Percentiles rank a stretch among this genome's conserved stretches.
Evolutionary conservation across 2,329 filamentous ascomycete species (phyloP).

Genomic region (Eutypa lata): DNA sequence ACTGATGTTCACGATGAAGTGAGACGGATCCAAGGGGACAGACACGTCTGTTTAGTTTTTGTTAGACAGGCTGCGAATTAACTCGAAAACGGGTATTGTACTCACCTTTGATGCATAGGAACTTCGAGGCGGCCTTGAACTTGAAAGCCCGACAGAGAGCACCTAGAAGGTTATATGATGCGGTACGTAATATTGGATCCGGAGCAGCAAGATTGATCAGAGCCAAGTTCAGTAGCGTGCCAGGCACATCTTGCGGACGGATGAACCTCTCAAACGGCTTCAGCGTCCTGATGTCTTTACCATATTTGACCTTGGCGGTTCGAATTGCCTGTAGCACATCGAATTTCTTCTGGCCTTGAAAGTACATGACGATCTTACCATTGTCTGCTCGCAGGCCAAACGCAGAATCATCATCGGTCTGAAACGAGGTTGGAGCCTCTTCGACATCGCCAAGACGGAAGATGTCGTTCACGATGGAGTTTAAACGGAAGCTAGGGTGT

Average conservation of each 20-base stretch:
- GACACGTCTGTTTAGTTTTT: conserved; percentile 49
- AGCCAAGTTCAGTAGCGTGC: conserved; percentile 65
- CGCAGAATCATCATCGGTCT: conserved; percentile 63
- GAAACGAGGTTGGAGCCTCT: conserved; percentile 61
- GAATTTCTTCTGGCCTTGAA: conserved; percentile 61
- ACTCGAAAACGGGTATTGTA: neutral
- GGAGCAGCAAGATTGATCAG: conserved; percentile 63
- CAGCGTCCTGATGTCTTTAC: conserved; percentile 58
- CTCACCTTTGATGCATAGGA: conserved; percentile 60
- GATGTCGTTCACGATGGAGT: conserved; percentile 66
- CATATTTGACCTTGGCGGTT: conserved; percentile 60
- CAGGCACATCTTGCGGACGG: conserved; percentile 67
- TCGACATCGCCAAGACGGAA: conserved; percentile 67
- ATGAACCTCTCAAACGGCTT: conserved; percentile 65
- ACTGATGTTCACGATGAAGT: conserved; percentile 65
- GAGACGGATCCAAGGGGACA: conserved; percentile 60
- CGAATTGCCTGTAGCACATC: conserved; percentile 64
- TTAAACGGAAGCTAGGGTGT: conserved; percentile 58
- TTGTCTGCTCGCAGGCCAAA: conserved; percentile 67
- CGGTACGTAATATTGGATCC: conserved; percentile 57
- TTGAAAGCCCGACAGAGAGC: conserved; percentile 67
- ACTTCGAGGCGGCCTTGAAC: conserved; percentile 58
- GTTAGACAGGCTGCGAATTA: conserved; percentile 2
- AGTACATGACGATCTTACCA: conserved; percentile 70
- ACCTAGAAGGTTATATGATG: conserved; percentile 66